Evolutionary conservation across 805 yeast species (phyloP), one percentile per base, ranked within the genome.

Genomic region (Nadsonia fulvescens): DNA sequence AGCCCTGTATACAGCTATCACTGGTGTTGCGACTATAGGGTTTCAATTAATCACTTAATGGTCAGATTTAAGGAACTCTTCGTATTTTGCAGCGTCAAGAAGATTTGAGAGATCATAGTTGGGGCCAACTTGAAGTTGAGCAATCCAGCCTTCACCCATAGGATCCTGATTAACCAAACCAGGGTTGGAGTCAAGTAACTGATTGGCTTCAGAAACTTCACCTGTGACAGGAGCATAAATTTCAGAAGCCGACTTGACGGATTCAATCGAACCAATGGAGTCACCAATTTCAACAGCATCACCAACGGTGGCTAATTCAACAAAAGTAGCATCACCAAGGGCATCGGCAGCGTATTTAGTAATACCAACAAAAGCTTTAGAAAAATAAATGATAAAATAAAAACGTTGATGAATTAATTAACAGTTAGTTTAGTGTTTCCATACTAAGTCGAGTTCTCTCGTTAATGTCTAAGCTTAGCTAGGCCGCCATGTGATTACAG

Each of bases 321-420:
- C 74, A 48, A 63, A 89, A 4, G 96, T 91, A 30, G 92, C 91
- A 53, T 89, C 98, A 23, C 98, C 98, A 34, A 89, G 66, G 5
- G 96, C 92, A 44, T 82, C 93, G 12, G 94, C 74, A 11, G 98
- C 98, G 47, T 89, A 83, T 42, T 66, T 69, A 31, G 98, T 82
- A 51, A 89, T 81, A 15, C 98, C 98, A 30, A 86, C 60, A 42
- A 72, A 82, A 2, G 86, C 53, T 10, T 20, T 6, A 12, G 13
- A 13, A 9, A n/a, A 16, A 11, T n/a, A n/a, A n/a, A n/a, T n/a
- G n/a, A n/a, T n/a, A 14, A 11, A 6, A 8, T 12, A 13, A n/a
- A 17, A n/a, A 17, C n/a, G 7, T 4, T 18, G 14, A 15, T 27
- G 25, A n/a, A n/a, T n/a, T n/a, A n/a, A n/a, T n/a, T n/a, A n/a